Evolutionary conservation across 2,329 filamentous ascomycete genomes (phyloP).

Genomic region (Talaromyces verruculosus): DNA sequence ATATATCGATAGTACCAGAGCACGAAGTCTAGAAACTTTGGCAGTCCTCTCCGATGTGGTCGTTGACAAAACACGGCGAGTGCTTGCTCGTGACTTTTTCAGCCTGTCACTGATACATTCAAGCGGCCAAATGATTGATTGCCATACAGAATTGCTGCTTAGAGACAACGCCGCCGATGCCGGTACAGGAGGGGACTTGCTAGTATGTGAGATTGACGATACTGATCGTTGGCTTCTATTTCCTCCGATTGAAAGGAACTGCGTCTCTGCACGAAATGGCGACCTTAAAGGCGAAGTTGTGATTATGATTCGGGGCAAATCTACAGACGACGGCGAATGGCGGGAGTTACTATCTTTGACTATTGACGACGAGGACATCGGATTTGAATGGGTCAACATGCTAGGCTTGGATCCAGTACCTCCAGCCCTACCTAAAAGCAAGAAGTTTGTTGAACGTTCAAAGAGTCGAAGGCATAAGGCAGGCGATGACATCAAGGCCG

Average conservation of each 20-base stretch:
- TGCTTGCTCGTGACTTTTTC: conserved; percentile 87
- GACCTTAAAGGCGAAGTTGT: conserved; percentile 72
- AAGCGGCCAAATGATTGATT: conserved; percentile 84
- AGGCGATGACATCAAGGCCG: conserved; percentile 23
- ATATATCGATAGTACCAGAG: conserved; percentile 76
- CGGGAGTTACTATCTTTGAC: conserved; percentile 77
- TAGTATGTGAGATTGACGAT: conserved; percentile 85
- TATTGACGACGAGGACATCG: conserved; percentile 73
- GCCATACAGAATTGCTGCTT: conserved; percentile 81
- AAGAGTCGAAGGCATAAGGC: conserved; percentile 38
- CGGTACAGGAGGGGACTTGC: conserved; percentile 73
- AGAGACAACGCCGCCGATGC: conserved; percentile 73
- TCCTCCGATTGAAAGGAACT: conserved; percentile 72
- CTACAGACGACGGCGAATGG: conserved; percentile 65
- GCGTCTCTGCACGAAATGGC: conserved; percentile 77
- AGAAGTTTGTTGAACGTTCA: conserved; percentile 52
- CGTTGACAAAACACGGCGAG: conserved; percentile 76
- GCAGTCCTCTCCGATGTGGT: conserved; percentile 66
- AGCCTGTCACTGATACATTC: conserved; percentile 82
- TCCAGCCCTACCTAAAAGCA: conserved; percentile 56
- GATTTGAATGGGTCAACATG: conserved; percentile 83
- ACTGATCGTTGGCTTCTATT: conserved; percentile 82
- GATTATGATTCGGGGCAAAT: conserved; percentile 78
- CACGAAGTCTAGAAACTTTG: conserved; percentile 75
- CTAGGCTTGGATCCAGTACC: conserved; percentile 67